Evolutionary conservation across 2,329 filamentous ascomycete genomes (phyloP), one percentile per base, ranked within the genome.

Genomic region (Fusarium falciforme): DNA sequence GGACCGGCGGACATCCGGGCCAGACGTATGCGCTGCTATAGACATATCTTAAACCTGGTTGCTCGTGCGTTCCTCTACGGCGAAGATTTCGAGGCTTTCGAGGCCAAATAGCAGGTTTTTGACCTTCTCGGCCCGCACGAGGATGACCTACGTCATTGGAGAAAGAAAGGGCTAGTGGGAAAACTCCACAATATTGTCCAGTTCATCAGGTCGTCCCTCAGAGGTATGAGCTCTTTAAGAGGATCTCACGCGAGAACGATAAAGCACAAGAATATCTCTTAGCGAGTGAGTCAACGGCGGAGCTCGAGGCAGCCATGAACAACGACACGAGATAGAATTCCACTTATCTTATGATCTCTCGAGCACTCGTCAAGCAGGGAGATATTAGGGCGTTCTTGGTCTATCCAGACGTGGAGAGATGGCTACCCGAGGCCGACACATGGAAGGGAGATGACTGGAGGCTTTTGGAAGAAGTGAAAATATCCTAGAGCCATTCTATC

Each of bases 301-400:
- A 44, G n/a, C 40, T 22, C 1, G n/a, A 44, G 40, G 40, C 14
- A 2, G n/a, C 12, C 0, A 44, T 44, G n/a, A 44, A 44, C n/a
- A 44, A 44, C 6, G n/a, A 44, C 5, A 44, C 40, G 17, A 63
- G 44, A 63, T 63, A 3, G 31, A 65, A 52, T 10, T 49, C 40
- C 20, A 58, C 62, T 25, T 62, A 62, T 7, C 44, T 62, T 11
- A 62, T 62, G n/a, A 40, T 54, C 60, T 54, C 42, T 54, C 22
- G 14, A 62, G 60, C 44, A 20, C 60, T 54, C 27, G 22, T 62
- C 31, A 62, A 62, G 60, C 22, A 62, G 20, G 60, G 44, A 40
- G 60, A 62, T n/a, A 54, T 62, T 20, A 62, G 22, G 44, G 60
- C 60, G 29, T 62, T 54, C 44, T 40, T 61, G 17, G 59, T 61